These are phyloP conservation scores for Diplocarpon rosae DNA, from an alignment of 2,329 filamentous ascomycete species.

Conservation along the genomic window DNA sequence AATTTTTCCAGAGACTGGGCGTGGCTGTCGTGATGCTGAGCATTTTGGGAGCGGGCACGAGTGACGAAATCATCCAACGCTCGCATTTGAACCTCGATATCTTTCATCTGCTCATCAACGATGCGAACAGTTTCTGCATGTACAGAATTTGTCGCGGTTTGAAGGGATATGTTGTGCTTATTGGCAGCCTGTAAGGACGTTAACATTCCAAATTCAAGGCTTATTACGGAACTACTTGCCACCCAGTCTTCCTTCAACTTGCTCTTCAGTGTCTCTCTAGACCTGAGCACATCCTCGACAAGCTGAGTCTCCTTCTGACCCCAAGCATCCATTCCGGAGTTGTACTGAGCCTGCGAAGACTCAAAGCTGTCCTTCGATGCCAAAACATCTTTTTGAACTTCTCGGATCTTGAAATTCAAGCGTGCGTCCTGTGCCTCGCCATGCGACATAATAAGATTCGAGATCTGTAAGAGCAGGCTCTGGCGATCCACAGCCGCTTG, in stretches of 20 bases:
- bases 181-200: constrained; percentile 48
- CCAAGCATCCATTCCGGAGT: constrained; percentile 65
- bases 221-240: constrained; percentile 38
- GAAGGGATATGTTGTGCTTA: constrained; percentile 72
- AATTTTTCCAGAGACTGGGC: constrained; percentile 53
- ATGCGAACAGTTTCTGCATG: constrained; percentile 84
- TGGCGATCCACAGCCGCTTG: constrained; percentile 64
- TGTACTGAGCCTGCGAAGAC: constrained; percentile 53
- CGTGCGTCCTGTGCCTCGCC: constrained; percentile 64
- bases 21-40: constrained; percentile 62
- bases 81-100: constrained; percentile 80
- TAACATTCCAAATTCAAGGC: constrained; percentile 2
- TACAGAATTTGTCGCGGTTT: constrained; percentile 72
- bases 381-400: constrained; percentile 53
- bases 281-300: constrained; percentile 58
- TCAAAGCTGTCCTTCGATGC: constrained; percentile 55
- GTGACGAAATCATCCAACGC: constrained; percentile 85
- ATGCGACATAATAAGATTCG: constrained; percentile 62
- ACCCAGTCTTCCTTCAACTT: constrained; percentile 83
- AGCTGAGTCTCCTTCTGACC: constrained; percentile 55
- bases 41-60: constrained; percentile 70
- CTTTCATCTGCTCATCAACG: constrained; percentile 77
- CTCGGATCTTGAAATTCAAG: constrained; percentile 49
- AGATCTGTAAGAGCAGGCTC: constrained; percentile 65
- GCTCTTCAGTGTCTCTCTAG: constrained; percentile 66